Evolutionary conservation across 805 yeast genomes (phyloP).

Genomic region (Metschnikowia sp.): DNA sequence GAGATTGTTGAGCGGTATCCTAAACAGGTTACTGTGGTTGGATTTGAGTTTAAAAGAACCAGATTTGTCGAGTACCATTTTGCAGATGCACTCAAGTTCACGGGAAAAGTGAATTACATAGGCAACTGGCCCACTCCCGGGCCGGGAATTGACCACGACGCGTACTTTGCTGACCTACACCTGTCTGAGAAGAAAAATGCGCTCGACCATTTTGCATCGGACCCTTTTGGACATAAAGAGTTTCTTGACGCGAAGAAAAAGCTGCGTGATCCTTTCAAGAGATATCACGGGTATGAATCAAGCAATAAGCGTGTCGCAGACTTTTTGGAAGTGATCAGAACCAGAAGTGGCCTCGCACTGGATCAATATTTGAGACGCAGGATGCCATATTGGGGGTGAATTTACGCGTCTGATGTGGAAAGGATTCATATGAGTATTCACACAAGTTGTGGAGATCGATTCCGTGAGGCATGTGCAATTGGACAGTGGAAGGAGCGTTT

Average conservation of each 20-base stretch:
- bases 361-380: no score
- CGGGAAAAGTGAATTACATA: slow-evolving; percentile 42
- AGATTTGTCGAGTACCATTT: slow-evolving; percentile 59
- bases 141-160: slow-evolving; percentile 17
- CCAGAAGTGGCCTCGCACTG: not conserved
- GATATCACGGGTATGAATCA: slow-evolving; percentile 35
- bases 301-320: slow-evolving; percentile 15
- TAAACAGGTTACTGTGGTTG: slow-evolving; percentile 50
- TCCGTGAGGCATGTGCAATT: not conserved
- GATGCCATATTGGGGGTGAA: no score
- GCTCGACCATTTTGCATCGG: slow-evolving; percentile 46
- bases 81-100: slow-evolving; percentile 43
- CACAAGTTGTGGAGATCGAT: no score
- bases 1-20: slow-evolving; percentile 52
- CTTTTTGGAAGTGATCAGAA: slow-evolving; percentile 7
- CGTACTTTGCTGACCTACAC: slow-evolving; percentile 47
- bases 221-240: slow-evolving; percentile 54
- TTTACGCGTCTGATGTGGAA: no score
- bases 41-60: slow-evolving; percentile 68
- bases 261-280: slow-evolving; percentile 55
- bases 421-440: not conserved
- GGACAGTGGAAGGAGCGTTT: no score
- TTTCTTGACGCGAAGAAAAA: slow-evolving; percentile 47
- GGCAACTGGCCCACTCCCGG: slow-evolving; percentile 57
- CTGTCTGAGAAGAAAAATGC: slow-evolving; percentile 53